Conservation (phyloP, 306 rosid genomes). For the Quercus ilex region DNA sequence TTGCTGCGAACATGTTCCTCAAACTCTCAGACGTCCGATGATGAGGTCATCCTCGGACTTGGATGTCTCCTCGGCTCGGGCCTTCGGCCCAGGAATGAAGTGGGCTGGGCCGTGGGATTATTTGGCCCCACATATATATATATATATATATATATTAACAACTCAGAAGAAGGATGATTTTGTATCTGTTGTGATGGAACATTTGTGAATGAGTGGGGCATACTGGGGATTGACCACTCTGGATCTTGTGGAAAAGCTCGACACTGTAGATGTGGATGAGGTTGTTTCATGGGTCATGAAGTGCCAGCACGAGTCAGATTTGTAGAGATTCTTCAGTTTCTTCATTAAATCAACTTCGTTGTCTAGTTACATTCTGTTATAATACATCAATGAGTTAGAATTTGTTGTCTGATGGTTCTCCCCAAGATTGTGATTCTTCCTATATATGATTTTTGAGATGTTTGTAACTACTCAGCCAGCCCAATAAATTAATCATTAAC, state of each 20-base stretch:
- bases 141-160: too few species aligned
- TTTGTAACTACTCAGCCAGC: background rate
- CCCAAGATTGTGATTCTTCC: too few species aligned
- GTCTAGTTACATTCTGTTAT: background rate
- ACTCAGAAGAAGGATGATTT: slow-evolving; percentile 72
- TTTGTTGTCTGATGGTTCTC: background rate
- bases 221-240: slow-evolving; percentile 85
- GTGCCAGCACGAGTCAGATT: slow-evolving; percentile 39
- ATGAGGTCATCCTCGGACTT: too few species aligned
- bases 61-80: too few species aligned
- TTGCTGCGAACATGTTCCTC: too few species aligned
- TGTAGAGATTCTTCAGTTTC: background rate
- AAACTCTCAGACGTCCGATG: too few species aligned
- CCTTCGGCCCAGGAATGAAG: too few species aligned
- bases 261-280: too few species aligned
- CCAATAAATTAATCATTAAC: background rate
- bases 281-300: too few species aligned
- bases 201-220: slow-evolving; percentile 83
- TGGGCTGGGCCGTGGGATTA: too few species aligned
- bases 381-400: background rate
- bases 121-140: too few species aligned
- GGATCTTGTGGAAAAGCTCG: slow-evolving; percentile 75
- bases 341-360: background rate
- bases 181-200: slow-evolving; percentile 80
- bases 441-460: background rate